A percentile compares a stretch with the other conserved stretches of the same genome.
Evolutionary conservation across 768 basidiomycete species (phyloP).

Genomic region (Mycena amicta): DNA sequence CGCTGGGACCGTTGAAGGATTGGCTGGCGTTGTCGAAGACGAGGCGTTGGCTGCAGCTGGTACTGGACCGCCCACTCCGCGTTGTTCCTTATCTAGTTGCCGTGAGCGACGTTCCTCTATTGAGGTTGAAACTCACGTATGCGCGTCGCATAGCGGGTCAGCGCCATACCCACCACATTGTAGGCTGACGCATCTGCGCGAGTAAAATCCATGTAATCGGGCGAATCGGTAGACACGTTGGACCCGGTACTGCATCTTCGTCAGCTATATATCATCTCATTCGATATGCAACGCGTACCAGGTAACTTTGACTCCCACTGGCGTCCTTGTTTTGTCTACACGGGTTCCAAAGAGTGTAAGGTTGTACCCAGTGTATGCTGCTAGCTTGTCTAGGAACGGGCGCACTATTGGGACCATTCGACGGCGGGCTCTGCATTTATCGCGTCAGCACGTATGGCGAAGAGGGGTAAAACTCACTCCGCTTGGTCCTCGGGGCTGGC

Average conservation of each 20-base stretch:
- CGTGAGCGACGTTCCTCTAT: too few species aligned
- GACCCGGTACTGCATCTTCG: neutral
- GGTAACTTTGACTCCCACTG: neutral
- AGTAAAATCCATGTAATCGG: neutral
- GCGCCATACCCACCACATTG: neutral
- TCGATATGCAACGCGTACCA: neutral
- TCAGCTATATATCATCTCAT: neutral
- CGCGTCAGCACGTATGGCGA: neutral
- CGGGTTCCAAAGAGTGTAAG: neutral
- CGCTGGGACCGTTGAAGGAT: too few species aligned
- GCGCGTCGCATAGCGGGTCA: neutral
- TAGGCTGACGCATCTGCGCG: neutral
- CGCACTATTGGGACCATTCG: neutral
- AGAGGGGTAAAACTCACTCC: neutral
- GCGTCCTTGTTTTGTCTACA: neutral
- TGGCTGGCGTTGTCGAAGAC: too few species aligned
- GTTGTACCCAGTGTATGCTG: neutral
- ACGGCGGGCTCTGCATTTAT: neutral
- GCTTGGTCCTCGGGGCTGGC: neutral
- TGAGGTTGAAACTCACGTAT: too few species aligned
- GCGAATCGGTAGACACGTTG: neutral
- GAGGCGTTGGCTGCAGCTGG: too few species aligned
- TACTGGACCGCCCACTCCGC: too few species aligned
- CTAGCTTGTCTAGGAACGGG: neutral
- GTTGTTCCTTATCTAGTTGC: too few species aligned